Conservation (phyloP, 2,329 filamentous ascomycete genomes). For the Neonectria ditissima region DNA sequence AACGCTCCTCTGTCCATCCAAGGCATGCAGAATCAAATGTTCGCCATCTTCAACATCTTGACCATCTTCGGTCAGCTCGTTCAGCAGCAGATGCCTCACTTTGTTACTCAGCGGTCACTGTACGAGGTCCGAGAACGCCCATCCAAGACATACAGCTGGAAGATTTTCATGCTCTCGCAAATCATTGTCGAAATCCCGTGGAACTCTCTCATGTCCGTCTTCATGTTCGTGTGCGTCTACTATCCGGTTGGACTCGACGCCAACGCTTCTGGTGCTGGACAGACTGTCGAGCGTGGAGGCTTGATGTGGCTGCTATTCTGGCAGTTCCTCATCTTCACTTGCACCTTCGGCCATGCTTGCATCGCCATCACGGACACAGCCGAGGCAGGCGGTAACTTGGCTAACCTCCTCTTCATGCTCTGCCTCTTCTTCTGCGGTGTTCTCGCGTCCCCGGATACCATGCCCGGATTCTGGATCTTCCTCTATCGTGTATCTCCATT, state of each 20-base stretch:
- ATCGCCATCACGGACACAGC: constrained; percentile 74
- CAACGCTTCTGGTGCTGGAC: constrained; percentile 63
- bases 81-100: constrained; percentile 86
- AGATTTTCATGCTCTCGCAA: constrained; percentile 85
- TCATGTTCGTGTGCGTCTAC: constrained; percentile 86
- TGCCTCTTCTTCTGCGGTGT: constrained; percentile 75
- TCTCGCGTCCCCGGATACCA: constrained; percentile 65
- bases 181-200: constrained; percentile 88
- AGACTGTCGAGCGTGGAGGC: constrained; percentile 64
- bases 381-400: constrained; percentile 75
- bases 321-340: constrained; percentile 75
- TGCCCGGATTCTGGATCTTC: constrained; percentile 80
- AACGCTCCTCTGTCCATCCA: constrained; percentile 76
- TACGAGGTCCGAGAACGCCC: constrained; percentile 90
- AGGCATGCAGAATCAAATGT: constrained; percentile 89
- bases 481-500: constrained; percentile 77
- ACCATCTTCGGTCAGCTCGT: constrained; percentile 85
- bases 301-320: constrained; percentile 76
- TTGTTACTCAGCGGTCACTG: constrained; percentile 81
- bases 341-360: constrained; percentile 74
- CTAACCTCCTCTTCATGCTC: constrained; percentile 74
- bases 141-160: constrained; percentile 87
- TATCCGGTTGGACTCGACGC: constrained; percentile 83
- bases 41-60: constrained; percentile 84
- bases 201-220: constrained; percentile 78